Percentiles rank a stretch among this genome's conserved stretches.
phyloP scores from a whole-genome alignment of 129 eudicot species.

The Kitagawia praeruptora region DNA sequence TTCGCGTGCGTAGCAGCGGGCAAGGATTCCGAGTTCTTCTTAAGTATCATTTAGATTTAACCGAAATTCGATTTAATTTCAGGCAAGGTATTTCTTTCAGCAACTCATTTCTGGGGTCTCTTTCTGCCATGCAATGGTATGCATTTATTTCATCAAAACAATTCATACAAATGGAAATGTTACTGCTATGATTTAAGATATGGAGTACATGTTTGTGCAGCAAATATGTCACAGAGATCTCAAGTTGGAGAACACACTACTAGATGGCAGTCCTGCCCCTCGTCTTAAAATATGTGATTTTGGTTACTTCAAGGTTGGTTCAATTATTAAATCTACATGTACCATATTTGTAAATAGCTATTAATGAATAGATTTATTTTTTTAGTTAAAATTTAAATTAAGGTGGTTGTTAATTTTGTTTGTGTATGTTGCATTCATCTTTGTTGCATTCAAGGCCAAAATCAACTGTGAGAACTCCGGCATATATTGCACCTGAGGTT shows the following conservation, averaged over 20 bases:
- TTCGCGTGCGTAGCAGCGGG: no score
- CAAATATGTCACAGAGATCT: conserved; percentile 12
- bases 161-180: not conserved
- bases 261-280: conserved; percentile 9
- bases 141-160: not conserved
- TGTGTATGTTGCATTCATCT: not conserved
- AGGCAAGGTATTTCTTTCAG: conserved; percentile 8
- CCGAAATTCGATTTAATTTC: not conserved
- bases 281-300: conserved; percentile 5
- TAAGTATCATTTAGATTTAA: no score
- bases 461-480: conserved; percentile 10
- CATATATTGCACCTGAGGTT: conserved; percentile 6
- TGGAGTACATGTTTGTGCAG: not conserved
- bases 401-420: not conserved
- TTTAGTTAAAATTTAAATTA: no score
- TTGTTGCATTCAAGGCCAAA: conserved; percentile 8
- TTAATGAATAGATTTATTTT: no score
- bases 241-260: conserved; percentile 2
- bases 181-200: not conserved
- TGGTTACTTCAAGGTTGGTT: conserved; percentile 11
- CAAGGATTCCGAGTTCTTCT: no score
- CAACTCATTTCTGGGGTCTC: conserved; percentile 5
- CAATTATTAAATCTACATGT: not conserved
- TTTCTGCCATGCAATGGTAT: conserved; percentile 12
- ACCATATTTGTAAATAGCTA: no score